Conservation (phyloP, 1,284 basidiomycete species). For the Retiboletus flavoniger region DNA sequence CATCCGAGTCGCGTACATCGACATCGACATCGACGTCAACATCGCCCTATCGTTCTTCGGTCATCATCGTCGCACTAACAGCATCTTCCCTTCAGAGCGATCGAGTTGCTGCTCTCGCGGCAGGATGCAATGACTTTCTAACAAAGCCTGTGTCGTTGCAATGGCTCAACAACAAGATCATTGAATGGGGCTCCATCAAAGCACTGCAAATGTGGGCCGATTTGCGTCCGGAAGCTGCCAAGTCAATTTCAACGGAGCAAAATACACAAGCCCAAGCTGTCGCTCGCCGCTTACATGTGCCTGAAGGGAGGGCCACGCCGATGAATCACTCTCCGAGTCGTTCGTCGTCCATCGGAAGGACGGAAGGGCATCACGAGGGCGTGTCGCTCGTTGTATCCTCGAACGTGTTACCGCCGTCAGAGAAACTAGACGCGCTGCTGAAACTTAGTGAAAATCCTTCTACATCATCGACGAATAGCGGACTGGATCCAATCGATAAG, state of each 20-base stretch:
- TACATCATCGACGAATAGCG: constrained; percentile 18
- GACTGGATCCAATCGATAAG: constrained; percentile 4
- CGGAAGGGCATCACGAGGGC: constrained; percentile 22
- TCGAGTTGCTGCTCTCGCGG: constrained; percentile 92
- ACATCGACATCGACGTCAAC: constrained; percentile 51
- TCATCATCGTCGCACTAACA: constrained; percentile 98
- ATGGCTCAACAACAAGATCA: constrained; percentile 98
- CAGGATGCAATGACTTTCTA: constrained; percentile 98
- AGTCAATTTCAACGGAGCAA: constrained; percentile 54
- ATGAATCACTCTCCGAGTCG: constrained; percentile 33
- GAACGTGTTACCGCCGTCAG: constrained; percentile 17
- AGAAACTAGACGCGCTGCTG: constrained; percentile 27
- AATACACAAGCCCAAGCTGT: constrained; percentile 62
- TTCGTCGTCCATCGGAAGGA: constrained; percentile 35
- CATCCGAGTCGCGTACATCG: constrained; percentile 45
- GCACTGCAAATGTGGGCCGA: constrained; percentile 87
- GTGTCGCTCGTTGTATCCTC: constrained; percentile 22
- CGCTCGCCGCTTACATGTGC: constrained; percentile 67
- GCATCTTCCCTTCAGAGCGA: constrained; percentile 92
- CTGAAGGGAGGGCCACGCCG: constrained; percentile 49
- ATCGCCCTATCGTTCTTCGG: constrained; percentile 84
- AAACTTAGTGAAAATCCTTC: constrained; percentile 23
- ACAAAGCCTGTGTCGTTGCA: constrained; percentile 95
- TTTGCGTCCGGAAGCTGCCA: constrained; percentile 60
- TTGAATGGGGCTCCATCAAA: constrained; percentile 95